Conservation (phyloP, 2,329 filamentous ascomycete genomes). For the Bisporella sp. region DNA sequence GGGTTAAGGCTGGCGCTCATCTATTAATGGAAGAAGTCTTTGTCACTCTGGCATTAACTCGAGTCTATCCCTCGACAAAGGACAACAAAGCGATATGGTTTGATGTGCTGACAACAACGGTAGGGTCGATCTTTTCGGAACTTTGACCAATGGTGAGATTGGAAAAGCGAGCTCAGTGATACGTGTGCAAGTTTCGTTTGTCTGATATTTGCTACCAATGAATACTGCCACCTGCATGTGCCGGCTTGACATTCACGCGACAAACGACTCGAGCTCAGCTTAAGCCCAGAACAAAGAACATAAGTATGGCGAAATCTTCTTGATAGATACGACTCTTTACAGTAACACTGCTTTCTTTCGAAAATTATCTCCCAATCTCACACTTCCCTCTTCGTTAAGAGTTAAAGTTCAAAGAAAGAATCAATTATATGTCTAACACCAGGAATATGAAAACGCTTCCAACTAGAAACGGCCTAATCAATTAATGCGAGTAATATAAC, state of each 20-base stretch:
- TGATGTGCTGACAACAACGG: neutral
- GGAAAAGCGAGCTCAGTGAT: neutral
- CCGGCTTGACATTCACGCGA: neutral
- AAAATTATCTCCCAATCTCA: no score
- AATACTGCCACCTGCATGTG: neutral
- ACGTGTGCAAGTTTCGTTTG: neutral
- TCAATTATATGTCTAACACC: no score
- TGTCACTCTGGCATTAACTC: neutral
- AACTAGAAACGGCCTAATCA: no score
- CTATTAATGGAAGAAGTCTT: neutral
- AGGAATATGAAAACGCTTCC: no score
- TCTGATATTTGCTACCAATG: neutral
- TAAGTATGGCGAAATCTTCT: no score
- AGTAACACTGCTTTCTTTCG: no score
- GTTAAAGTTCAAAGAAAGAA: no score
- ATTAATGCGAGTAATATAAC: no score
- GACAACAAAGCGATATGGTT: neutral
- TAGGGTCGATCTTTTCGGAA: neutral
- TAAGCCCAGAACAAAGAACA: neutral
- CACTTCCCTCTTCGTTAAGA: no score
- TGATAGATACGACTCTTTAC: no score
- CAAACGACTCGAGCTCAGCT: neutral
- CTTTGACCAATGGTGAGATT: neutral
- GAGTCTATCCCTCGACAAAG: neutral
- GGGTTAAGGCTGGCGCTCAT: neutral